phyloP scores from a whole-genome alignment of 768 basidiomycete genomes.

The Trametes coccinea region DNA sequence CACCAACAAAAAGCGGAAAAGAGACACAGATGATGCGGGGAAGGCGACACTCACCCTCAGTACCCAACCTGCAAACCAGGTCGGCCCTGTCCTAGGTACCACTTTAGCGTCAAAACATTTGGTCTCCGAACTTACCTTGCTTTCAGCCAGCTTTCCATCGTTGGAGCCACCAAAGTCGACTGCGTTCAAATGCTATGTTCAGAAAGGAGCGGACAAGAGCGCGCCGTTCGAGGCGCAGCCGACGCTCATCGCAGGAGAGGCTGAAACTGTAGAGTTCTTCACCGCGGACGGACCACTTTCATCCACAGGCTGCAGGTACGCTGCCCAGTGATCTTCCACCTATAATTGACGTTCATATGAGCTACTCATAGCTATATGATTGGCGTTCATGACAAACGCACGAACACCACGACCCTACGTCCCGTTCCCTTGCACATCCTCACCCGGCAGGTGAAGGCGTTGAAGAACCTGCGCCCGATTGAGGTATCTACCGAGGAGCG shows the following conservation, averaged over 20 bases:
- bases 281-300: constrained; percentile 49
- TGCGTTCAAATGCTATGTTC: constrained; percentile 58
- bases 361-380: constrained; percentile 66
- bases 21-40: constrained; percentile 37
- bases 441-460: constrained; percentile 77
- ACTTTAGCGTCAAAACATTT: neutral
- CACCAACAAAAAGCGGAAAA: constrained; percentile 46
- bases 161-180: constrained; percentile 57
- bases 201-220: constrained; percentile 40
- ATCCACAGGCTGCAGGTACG: constrained; percentile 69
- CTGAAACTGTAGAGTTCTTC: constrained; percentile 79
- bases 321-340: constrained; percentile 7
- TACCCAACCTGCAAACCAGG: constrained; percentile 35
- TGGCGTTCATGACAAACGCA: constrained; percentile 78
- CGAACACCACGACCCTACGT: constrained; percentile 67
- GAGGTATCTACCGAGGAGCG: constrained; percentile 55
- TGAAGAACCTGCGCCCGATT: constrained; percentile 63
- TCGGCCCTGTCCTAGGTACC: constrained; percentile 57
- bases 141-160: constrained; percentile 65
- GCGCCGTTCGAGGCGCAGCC: constrained; percentile 35
- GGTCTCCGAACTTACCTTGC: neutral
- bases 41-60: constrained; percentile 41
- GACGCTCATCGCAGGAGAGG: constrained; percentile 75
- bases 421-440: constrained; percentile 70
- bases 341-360: neutral